Evolutionary conservation across 176 grass and related monocot genomes (phyloP).

Genomic region (Cymbopogon citratus): DNA sequence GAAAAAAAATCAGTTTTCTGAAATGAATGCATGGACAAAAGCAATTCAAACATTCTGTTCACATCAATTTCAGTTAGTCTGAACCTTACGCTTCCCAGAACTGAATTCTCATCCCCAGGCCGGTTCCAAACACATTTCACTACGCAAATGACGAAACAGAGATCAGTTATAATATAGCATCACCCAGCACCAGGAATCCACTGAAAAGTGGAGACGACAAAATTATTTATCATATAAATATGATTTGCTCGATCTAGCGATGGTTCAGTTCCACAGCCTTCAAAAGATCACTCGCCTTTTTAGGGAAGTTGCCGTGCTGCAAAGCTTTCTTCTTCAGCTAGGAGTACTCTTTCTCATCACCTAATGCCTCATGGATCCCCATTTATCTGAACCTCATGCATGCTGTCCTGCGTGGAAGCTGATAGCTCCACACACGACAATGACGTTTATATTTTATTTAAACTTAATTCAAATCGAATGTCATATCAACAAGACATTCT

Average conservation of each 20-base stretch:
- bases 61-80: conserved; percentile 17
- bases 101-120: background rate
- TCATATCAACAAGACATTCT: conserved; percentile 15
- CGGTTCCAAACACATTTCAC: conserved; percentile 22
- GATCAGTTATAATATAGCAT: background rate
- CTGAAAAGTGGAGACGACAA: background rate
- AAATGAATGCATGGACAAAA: background rate
- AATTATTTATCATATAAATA: background rate
- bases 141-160: conserved; percentile 27
- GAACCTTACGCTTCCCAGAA: conserved; percentile 9
- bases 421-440: conserved; percentile 20
- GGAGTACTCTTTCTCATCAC: background rate
- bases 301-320: conserved; percentile 19
- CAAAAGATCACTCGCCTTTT: conserved; percentile 37
- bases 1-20: background rate
- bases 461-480: background rate
- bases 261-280: conserved; percentile 21
- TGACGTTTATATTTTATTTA: conserved; percentile 1
- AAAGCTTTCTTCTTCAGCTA: conserved; percentile 18
- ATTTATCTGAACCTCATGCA: background rate
- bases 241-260: conserved; percentile 5
- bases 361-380: background rate
- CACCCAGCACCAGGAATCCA: conserved; percentile 16
- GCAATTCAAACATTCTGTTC: conserved; percentile 28
- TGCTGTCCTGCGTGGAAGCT: conserved; percentile 1